phyloP scores from a whole-genome alignment of 2,329 filamentous ascomycete genomes.

The Cladophialophora immunda region DNA sequence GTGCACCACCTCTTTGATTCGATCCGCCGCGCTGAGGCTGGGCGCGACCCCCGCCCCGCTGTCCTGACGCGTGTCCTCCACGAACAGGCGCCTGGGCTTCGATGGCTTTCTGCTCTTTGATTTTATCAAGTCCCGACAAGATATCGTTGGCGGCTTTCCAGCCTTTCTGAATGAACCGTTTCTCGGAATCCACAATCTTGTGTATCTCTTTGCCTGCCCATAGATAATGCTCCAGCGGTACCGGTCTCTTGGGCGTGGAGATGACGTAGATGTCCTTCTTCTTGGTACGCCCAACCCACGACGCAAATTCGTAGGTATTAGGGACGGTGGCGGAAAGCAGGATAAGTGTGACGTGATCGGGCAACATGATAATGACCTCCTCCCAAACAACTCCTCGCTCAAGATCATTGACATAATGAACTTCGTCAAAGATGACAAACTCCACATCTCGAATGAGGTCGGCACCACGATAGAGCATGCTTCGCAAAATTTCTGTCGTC shows the following conservation, averaged over 20 bases:
- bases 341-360: constrained; percentile 95
- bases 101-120: constrained; percentile 64
- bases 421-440: constrained; percentile 98
- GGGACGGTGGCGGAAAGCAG: constrained; percentile 94
- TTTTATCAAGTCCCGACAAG: constrained; percentile 82
- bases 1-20: constrained; percentile 61
- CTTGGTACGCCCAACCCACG: constrained; percentile 97
- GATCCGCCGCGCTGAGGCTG: constrained; percentile 62
- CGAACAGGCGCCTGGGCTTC: constrained; percentile 50
- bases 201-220: constrained; percentile 93
- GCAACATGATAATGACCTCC: constrained; percentile 99
- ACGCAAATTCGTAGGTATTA: constrained; percentile 97
- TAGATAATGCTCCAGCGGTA: constrained; percentile 93
- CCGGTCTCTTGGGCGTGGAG: constrained; percentile 92
- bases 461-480: constrained; percentile 96
- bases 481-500: constrained; percentile 97
- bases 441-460: constrained; percentile 97
- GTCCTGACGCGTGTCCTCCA: constrained; percentile 51
- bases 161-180: constrained; percentile 87
- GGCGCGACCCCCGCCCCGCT: constrained; percentile 60
- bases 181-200: constrained; percentile 94
- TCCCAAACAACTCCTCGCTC: constrained; percentile 99
- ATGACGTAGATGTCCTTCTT: constrained; percentile 99
- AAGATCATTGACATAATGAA: constrained; percentile 97
- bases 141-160: constrained; percentile 94